These are phyloP conservation scores for Neospermospora avenae DNA, from an alignment of 2,329 filamentous ascomycete species.

Conservation along the genomic window DNA sequence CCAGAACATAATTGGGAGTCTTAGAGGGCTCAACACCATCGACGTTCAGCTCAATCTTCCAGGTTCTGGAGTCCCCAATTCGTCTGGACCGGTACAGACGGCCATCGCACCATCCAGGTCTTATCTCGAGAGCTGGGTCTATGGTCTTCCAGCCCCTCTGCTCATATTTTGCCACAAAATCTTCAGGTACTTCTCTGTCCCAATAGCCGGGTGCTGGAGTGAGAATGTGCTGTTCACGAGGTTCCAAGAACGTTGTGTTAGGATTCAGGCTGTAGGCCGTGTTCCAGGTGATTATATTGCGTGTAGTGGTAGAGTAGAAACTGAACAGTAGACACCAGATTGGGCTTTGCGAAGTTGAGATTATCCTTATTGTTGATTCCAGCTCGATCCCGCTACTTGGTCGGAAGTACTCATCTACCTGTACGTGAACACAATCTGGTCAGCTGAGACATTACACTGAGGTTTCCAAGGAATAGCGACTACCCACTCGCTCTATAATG, in stretches of 20 bases:
- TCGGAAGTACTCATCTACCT: too few relatives aligned
- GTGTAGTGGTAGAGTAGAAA: not conserved
- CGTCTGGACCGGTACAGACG: not conserved
- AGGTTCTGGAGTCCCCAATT: not conserved
- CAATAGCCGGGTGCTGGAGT: not conserved
- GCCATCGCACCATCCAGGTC: not conserved
- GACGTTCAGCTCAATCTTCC: not conserved
- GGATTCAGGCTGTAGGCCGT: not conserved
- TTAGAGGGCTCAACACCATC: not conserved
- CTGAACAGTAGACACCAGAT: not conserved
- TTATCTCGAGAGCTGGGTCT: not conserved
- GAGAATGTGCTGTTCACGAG: not conserved
- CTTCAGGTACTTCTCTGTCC: not conserved
- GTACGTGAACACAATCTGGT: too few relatives aligned
- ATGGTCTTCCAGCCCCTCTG: not conserved
- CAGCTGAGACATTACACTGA: too few relatives aligned
- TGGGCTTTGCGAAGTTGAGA: not conserved
- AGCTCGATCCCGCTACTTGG: too few relatives aligned
- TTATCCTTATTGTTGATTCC: not conserved
- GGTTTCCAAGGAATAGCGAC: too few relatives aligned
- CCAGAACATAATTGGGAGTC: not conserved
- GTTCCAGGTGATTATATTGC: not conserved
- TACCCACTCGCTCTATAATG: too few relatives aligned
- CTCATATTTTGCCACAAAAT: not conserved
- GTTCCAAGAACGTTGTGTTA: not conserved